Conservation (phyloP, 257 asterid genomes). For the Eustoma russellianum region DNA sequence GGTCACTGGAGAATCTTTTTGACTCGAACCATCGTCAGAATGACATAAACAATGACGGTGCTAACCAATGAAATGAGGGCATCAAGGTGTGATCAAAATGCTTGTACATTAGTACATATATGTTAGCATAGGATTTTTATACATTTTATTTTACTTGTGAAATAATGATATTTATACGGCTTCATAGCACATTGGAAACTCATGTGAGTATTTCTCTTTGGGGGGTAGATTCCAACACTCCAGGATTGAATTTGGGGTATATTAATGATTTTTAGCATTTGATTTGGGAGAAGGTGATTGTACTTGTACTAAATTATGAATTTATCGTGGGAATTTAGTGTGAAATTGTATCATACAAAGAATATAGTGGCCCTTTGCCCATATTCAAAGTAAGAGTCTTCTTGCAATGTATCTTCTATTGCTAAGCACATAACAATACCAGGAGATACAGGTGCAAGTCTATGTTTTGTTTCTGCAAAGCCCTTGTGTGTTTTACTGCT, state of each 20-base stretch:
- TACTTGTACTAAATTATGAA: slow-evolving; percentile 13
- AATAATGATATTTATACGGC: slow-evolving; percentile 15
- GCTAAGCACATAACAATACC: too few relatives aligned
- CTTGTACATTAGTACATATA: slow-evolving; percentile 34
- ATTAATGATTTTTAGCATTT: slow-evolving; percentile 8
- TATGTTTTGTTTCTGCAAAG: too few relatives aligned
- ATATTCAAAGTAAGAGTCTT: too few relatives aligned
- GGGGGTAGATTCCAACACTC: slow-evolving; percentile 26
- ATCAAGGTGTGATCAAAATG: slow-evolving; percentile 40
- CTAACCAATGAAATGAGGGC: too few relatives aligned
- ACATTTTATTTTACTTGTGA: slow-evolving; percentile 17
- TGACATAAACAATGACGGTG: slow-evolving; percentile 29
- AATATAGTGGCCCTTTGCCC: too few relatives aligned
- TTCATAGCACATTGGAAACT: too few relatives aligned
- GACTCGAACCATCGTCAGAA: slow-evolving; percentile 46
- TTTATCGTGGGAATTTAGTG: slow-evolving; percentile 12
- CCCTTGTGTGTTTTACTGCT: too few relatives aligned
- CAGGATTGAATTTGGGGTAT: slow-evolving; percentile 9
- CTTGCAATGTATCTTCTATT: too few relatives aligned
- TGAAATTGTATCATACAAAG: slow-evolving; percentile 1
- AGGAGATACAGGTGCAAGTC: too few relatives aligned
- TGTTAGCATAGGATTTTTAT: slow-evolving; percentile 20
- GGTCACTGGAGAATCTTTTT: slow-evolving; percentile 69
- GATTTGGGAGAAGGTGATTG: slow-evolving; percentile 10
- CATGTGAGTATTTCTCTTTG: slow-evolving; percentile 35